Evolutionary conservation across 2,329 filamentous ascomycete species (phyloP).

Genomic region (Aureobasidium mangrovei): DNA sequence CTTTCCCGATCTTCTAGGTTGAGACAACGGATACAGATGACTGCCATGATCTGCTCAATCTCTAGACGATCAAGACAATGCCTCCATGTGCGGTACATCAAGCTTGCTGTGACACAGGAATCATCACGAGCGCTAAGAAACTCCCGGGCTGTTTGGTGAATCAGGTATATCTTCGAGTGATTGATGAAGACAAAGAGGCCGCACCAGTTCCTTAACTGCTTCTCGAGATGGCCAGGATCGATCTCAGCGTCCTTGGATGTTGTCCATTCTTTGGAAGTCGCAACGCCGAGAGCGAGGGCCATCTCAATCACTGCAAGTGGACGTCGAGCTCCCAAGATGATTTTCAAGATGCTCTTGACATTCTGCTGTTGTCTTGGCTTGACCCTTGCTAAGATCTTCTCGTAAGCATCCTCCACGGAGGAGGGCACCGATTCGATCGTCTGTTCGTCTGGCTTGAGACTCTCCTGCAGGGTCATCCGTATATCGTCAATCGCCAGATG

Average conservation of each 20-base stretch:
- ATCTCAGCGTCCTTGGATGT: not conserved
- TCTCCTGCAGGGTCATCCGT: not conserved
- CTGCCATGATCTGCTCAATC: no score
- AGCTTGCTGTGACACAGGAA: no score
- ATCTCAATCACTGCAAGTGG: not conserved
- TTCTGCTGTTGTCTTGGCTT: not conserved
- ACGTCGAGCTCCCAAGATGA: conserved; percentile 1
- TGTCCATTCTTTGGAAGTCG: not conserved
- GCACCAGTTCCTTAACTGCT: not conserved
- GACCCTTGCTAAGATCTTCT: not conserved
- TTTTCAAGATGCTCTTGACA: not conserved
- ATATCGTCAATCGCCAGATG: not conserved
- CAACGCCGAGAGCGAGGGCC: not conserved
- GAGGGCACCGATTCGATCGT: not conserved
- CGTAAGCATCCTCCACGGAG: not conserved
- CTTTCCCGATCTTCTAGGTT: no score
- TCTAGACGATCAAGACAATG: no score
- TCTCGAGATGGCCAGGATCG: not conserved
- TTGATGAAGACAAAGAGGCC: conserved; percentile 1
- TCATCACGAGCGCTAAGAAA: not conserved
- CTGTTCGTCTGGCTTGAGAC: not conserved
- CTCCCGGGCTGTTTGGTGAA: conserved; percentile 6
- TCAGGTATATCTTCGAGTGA: not conserved
- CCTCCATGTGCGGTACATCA: no score
- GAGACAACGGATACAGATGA: no score